Base-by-base conservation (phyloP, 75 land plant species). In the Sequoia sempervirens region DNA sequence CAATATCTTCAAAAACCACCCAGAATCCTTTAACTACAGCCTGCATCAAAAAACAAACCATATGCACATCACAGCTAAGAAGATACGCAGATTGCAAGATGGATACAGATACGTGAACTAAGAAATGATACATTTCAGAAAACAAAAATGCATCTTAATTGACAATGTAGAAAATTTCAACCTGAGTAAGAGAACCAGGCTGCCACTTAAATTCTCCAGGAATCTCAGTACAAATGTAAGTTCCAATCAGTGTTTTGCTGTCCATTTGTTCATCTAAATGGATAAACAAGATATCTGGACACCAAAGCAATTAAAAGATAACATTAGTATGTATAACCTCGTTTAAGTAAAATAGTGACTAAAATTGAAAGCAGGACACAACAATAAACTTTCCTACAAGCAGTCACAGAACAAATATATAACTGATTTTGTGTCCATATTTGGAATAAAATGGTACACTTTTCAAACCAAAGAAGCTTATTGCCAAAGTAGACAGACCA, bases 171-270 rank as follows among this genome's bases (percentile, higher is more conserved):
- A 81, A 83, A 88, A 79, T 34, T 26, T 54, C 45, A 58, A 96
- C 98, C 94, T 96, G 99, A 28, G 97, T 94, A 37, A 98, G 92
- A 23, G 99, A 93, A 83, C 99, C 99, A 76, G 99, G 99, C 85
- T 96, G 96, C 99, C 99, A 98, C 87, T 91, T 93, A 84, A 98
- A 98, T 84, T 98, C 95, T 66, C 99, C 99, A 79, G 99, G 99
- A 83, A 86, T 81, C 53, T 98, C 99, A 0, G 95, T 87, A 79
- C 97, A 96, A 41, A 93, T 89, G 84, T 98, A 96, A 72, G 89
- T 96, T 46, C 99, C 99, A 81, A 98, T 73, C 72, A 98, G 82
- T 18, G 94, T 90, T 84, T 93, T 98, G 53, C 89, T 89, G 84
- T 98, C 99, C 92, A 98, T 92, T 89, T 96, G 98, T 34, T 96